Percentiles rank a stretch among this genome's conserved stretches.
These are phyloP conservation scores for Sindora glabra DNA, from an alignment of 306 rosid species.

Conservation along the genomic window DNA sequence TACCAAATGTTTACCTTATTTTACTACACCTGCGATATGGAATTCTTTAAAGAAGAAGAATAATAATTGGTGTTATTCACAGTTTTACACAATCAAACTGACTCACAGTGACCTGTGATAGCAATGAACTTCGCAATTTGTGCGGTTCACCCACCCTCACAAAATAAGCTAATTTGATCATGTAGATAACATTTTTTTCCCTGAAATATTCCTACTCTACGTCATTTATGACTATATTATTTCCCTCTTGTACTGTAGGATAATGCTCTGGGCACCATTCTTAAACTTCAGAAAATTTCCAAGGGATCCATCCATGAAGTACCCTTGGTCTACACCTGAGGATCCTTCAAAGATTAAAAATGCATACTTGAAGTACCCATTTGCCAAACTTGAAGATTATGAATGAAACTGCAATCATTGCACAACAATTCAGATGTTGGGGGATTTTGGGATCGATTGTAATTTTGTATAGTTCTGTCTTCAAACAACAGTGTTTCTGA, in stretches of 20 bases:
- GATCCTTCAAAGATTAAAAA: constrained; percentile 53
- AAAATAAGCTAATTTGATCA: too few relatives aligned
- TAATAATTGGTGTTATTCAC: too few relatives aligned
- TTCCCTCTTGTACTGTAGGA: constrained; percentile 31
- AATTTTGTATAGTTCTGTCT: too few relatives aligned
- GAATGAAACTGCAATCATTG: constrained; percentile 15
- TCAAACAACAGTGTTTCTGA: too few relatives aligned
- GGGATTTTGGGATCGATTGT: constrained; percentile 1
- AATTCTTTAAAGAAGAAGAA: too few relatives aligned
- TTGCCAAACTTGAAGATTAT: constrained; percentile 69
- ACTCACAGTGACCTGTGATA: too few relatives aligned
- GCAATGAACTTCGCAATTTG: too few relatives aligned
- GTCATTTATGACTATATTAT: neutral
- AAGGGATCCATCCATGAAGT: constrained; percentile 68
- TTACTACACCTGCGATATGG: neutral
- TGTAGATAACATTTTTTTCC: too few relatives aligned
- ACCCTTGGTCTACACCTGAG: constrained; percentile 80
- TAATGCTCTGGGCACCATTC: constrained; percentile 92
- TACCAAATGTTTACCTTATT: neutral
- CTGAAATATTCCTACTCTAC: too few relatives aligned
- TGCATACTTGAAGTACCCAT: constrained; percentile 54
- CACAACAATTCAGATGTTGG: constrained; percentile 1
- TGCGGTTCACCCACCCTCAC: too few relatives aligned
- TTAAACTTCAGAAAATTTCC: constrained; percentile 92
- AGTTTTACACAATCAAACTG: too few relatives aligned